Evolutionary conservation across 1,284 basidiomycete genomes (phyloP).

Genomic region (Porodaedalea pini): DNA sequence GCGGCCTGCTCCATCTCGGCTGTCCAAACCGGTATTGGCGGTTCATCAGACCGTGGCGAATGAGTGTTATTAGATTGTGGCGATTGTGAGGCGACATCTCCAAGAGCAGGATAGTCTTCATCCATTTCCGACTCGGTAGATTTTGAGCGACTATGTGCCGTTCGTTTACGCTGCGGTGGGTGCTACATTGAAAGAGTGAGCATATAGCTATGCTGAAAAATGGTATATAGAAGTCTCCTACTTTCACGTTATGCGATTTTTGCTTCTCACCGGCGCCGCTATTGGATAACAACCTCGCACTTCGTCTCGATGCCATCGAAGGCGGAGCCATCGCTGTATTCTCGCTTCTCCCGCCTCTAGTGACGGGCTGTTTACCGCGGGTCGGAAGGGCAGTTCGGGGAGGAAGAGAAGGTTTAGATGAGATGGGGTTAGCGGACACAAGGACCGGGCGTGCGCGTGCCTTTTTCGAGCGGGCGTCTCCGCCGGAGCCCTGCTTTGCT

Average conservation of each 20-base stretch:
- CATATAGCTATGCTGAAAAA: background rate
- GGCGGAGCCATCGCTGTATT: constrained; percentile 48
- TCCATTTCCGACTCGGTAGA: constrained; percentile 68
- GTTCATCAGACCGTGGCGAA: constrained; percentile 57
- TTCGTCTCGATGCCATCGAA: constrained; percentile 50
- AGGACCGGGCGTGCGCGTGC: constrained; percentile 77
- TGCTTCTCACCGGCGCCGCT: constrained; percentile 51
- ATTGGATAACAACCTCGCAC: constrained; percentile 52
- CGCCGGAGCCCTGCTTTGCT: constrained; percentile 45
- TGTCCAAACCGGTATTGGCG: constrained; percentile 57
- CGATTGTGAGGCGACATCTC: constrained; percentile 54
- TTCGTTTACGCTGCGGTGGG: constrained; percentile 54
- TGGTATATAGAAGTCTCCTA: constrained; percentile 23
- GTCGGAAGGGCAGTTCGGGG: constrained; percentile 33
- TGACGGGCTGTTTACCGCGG: constrained; percentile 64
- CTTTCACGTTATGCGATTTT: constrained; percentile 34
- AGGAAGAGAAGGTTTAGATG: constrained; percentile 36
- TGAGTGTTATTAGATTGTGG: constrained; percentile 51
- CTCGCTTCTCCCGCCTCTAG: constrained; percentile 41
- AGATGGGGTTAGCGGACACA: constrained; percentile 77
- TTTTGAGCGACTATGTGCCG: constrained; percentile 47
- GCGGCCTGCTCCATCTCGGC: constrained; percentile 59
- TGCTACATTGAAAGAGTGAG: constrained; percentile 30
- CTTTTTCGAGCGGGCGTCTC: constrained; percentile 74
- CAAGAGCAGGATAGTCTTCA: constrained; percentile 46